Evolutionary conservation across 768 basidiomycete genomes (phyloP).

Genomic region (Tremella yokohamensis): DNA sequence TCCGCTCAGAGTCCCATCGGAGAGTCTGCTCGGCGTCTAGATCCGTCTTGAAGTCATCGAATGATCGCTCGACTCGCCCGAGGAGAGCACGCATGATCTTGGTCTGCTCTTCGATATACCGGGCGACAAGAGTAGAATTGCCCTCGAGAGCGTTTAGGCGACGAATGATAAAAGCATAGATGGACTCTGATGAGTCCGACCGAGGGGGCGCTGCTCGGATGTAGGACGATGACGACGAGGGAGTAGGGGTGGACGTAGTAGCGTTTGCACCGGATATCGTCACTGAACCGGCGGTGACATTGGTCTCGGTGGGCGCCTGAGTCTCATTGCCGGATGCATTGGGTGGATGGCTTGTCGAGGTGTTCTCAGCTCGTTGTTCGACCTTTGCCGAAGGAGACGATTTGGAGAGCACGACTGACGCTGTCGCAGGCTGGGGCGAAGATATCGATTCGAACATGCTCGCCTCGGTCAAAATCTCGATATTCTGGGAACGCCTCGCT

Average conservation of each 20-base stretch:
- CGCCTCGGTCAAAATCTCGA: background rate
- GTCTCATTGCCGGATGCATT: too few relatives aligned
- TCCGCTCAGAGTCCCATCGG: slow-evolving; percentile 38
- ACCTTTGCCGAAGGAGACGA: too few relatives aligned
- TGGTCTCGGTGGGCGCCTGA: too few relatives aligned
- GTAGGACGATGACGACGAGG: slow-evolving; percentile 15
- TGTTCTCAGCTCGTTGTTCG: too few relatives aligned
- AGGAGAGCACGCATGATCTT: slow-evolving; percentile 70
- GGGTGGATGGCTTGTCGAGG: background rate
- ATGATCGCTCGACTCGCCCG: slow-evolving; percentile 47
- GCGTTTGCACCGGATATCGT: too few relatives aligned
- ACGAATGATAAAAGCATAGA: slow-evolving; percentile 95
- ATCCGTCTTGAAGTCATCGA: slow-evolving; percentile 33
- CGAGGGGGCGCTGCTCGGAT: slow-evolving; percentile 18
- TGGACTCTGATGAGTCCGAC: slow-evolving; percentile 63
- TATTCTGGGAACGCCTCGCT: slow-evolving; percentile 15
- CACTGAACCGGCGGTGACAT: too few relatives aligned
- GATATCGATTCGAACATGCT: background rate
- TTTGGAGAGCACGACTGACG: too few relatives aligned
- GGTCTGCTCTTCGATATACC: slow-evolving; percentile 88
- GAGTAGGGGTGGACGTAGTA: background rate
- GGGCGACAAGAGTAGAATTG: slow-evolving; percentile 76
- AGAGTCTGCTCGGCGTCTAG: slow-evolving; percentile 29
- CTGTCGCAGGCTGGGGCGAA: too few relatives aligned
- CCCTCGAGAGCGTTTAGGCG: slow-evolving; percentile 77